Evolutionary conservation across 768 basidiomycete genomes (phyloP).

Genomic region (Macrolepiota fuliginosa): DNA sequence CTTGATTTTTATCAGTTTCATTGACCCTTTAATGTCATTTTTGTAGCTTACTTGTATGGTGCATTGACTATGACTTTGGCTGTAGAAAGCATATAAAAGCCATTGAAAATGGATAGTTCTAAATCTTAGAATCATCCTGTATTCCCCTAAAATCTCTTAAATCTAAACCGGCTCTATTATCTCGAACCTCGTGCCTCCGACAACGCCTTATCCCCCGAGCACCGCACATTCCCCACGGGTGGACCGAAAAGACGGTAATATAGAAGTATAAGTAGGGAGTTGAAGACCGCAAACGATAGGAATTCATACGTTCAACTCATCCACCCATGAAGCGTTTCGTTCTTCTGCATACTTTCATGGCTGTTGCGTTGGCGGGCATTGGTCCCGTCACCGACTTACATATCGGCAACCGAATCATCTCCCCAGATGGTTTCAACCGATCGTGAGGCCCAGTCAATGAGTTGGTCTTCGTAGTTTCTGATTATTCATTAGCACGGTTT

Average conservation of each 20-base stretch:
- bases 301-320: not conserved
- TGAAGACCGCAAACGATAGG: not conserved
- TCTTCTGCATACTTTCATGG: not conserved
- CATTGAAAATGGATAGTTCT: too few species aligned
- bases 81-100: too few species aligned
- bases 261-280: not conserved
- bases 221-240: too few species aligned
- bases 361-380: conserved; percentile 20
- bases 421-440: conserved; percentile 48
- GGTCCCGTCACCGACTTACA: conserved; percentile 31
- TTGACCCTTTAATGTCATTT: too few species aligned
- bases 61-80: too few species aligned
- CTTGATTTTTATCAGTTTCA: too few species aligned
- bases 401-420: conserved; percentile 39
- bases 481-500: conserved; percentile 23
- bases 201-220: too few species aligned
- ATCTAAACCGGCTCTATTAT: too few species aligned
- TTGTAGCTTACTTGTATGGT: too few species aligned
- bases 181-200: too few species aligned
- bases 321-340: conserved; percentile 2
- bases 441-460: conserved; percentile 25
- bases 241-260: not conserved
- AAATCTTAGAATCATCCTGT: too few species aligned
- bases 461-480: not conserved
- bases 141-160: too few species aligned